Base-by-base conservation (phyloP, 352 stramenopile species). In the Globisporangium paddicum region DNA sequence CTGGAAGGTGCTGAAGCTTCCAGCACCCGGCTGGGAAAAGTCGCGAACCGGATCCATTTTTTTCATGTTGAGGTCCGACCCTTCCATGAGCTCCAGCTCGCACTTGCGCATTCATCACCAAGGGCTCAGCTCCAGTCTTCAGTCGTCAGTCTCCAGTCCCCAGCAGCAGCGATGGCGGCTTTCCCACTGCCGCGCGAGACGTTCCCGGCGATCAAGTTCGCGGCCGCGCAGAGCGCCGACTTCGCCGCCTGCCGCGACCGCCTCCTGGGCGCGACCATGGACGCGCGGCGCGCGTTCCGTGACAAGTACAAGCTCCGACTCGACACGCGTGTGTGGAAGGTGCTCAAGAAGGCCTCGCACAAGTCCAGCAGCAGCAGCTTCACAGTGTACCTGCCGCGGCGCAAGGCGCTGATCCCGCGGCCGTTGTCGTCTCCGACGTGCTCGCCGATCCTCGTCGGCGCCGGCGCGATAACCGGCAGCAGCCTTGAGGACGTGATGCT, bases 401-500 rank as follows among this genome's bases (percentile, higher is more conserved):
- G 55, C 23, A 25, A 21, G n/a, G 44, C 40, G 18, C 16, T 25
- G 4, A 26, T 65, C 1, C 44, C 60, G 5, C 47, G 32, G 0
- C 66, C 66, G 8, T 64, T 50, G 2, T 54, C 49, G 16, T 69
- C 60, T 10, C 13, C 35, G 9, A 63, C 62, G 19, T 64, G 56
- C n/a, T 77, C 69, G 32, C 70, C 70, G n/a, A 63, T 73, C 23
- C 55, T 78, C 18, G 63, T 75, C 16, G 70, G 64, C 38, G 47
- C 48, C 2, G 70, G 70, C 41, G 41, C 55, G 8, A 50, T 75
- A 1, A 14, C 54, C 19, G 64, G 64, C 2, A 63, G 57, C n/a
- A 63, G 57, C n/a, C 64, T 75, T 2, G 58, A 72, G 19, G 68
- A 72, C 13, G 58, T 72, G 18, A 67, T 75, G 64, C 61, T 72